Evolutionary conservation across 306 rosid genomes (phyloP), one percentile per base, ranked within the genome.

Genomic region (Prunus fruticosa): DNA sequence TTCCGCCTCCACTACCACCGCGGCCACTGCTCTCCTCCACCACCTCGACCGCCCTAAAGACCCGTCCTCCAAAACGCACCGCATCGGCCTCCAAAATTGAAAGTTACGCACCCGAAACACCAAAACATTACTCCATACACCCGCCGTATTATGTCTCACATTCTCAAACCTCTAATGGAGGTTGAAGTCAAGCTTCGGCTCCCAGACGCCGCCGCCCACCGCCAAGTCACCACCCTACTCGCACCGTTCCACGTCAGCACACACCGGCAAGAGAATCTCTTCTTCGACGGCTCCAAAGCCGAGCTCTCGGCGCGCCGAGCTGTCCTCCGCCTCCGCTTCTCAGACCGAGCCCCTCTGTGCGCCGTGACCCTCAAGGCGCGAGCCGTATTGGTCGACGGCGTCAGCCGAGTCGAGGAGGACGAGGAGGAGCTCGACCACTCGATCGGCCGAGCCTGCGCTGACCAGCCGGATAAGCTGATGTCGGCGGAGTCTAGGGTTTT

Each of bases 401-500:
- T 95, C 25, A 95, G 97, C 75, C 93, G 97, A 6, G 99, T 90
- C 8, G 97, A 92, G 86, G 99, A 92, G 72, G 97, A 95, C 54
- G 99, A 92, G 79, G 96, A 89, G 86, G 93, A 87, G 54, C 4
- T 92, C 76, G 91, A 85, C 58, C 86, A 89, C 10, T 67, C 57
- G 60, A 22, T 85, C 2, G 97, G 93, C 7, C 79, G 89, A 12
- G 85, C 67, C 8, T 92, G 97, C 69, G 92, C 84, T 16, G 86
- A 84, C 27, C 91, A 92, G 71, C 96, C 96, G 49, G 77, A 78
- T 76, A 88, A 74, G 41, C 75, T 95, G 77, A 78, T 69, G 20
- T 25, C 57, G 18, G 79, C 82, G 82, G 94, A 87, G 23, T 90
- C 91, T 46, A 92, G 99, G 91, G 80, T 95, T 78, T 49, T 92